Evolutionary conservation across 2,329 filamentous ascomycete genomes (phyloP), one percentile per base, ranked within the genome.

Genomic region (Colletotrichum tropicale): DNA sequence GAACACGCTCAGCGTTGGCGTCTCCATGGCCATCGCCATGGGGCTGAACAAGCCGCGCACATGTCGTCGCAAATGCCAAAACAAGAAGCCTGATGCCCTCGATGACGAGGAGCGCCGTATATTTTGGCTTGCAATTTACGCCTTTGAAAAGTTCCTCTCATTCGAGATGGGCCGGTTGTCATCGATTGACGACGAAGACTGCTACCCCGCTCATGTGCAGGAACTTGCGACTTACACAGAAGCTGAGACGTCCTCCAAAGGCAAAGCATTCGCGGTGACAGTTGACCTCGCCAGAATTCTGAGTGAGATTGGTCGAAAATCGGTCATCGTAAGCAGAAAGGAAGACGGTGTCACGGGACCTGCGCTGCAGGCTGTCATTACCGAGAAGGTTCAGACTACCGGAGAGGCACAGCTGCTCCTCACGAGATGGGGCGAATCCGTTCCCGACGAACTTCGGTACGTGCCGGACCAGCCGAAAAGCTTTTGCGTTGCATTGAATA

Each of bases 11-110:
- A 78, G 77, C 7, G 77, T 79, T 8, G 78, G 79, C 0, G 77
- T 81, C 13, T 73, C 78, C 16, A 78, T 79, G 32, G 79, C 80
- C 8, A 79, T 78, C 21, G 80, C 79, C 3, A 76, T 81, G 15
- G 80, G 80, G 13, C 72, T 81, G 15, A 80, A 81, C 30, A 75
- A 68, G 21, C 64, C 73, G 13, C 69, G 64, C 5, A 34, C 69
- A 8, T 68, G 70, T 12, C 26, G 32, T 5, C 38, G 38, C 15
- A 55, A 36, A 2, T 60, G 56, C 1, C 18, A 38, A 3, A 21
- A 34, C 30, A 30, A 16, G 10, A 72, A 66, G 1, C 62, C 21
- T 0, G 73, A 68, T 1, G 70, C 70, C 4, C 52, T 66, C 1
- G 61, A 66, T 6, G 69, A 73, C 5, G 69, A 75, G 10, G 64